These are phyloP conservation scores for Hirsutella thompsonii DNA, from an alignment of 2,329 filamentous ascomycete genomes.

Conservation along the genomic window DNA sequence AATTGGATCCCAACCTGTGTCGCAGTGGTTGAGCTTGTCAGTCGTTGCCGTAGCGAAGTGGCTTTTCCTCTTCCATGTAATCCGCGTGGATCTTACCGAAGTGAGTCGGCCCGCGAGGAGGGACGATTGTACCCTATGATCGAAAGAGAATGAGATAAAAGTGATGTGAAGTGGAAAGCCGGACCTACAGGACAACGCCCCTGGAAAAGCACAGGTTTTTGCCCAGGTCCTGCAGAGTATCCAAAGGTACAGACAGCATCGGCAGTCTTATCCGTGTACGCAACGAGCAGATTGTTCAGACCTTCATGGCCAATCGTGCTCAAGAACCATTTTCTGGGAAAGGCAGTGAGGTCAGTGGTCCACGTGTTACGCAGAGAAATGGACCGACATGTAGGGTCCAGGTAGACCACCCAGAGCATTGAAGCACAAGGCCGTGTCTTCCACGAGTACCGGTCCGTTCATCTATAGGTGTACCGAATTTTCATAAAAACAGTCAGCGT, in stretches of 20 bases:
- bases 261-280: constrained; percentile 81
- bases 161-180: neutral
- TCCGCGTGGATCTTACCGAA: constrained; percentile 58
- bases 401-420: constrained; percentile 82
- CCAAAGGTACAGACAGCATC: constrained; percentile 95
- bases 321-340: constrained; percentile 96
- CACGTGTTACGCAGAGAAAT: constrained; percentile 1
- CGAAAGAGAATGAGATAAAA: neutral
- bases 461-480: constrained; percentile 35
- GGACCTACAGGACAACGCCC: constrained; percentile 63
- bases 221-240: constrained; percentile 74
- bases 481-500: too few species aligned
- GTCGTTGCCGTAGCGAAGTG: neutral
- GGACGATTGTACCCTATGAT: constrained; percentile 61
- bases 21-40: neutral
- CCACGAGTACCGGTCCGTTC: constrained; percentile 78
- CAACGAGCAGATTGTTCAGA: constrained; percentile 79
- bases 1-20: constrained; percentile 81
- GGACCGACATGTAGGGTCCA: constrained; percentile 75
- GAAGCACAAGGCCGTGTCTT: constrained; percentile 93
- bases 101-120: constrained; percentile 60
- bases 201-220: constrained; percentile 80
- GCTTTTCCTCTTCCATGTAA: neutral
- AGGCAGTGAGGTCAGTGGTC: too few species aligned
- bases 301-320: constrained; percentile 68